Evolutionary conservation across 2,329 filamentous ascomycete genomes (phyloP).

Genomic region (Fusarium heterosporum): DNA sequence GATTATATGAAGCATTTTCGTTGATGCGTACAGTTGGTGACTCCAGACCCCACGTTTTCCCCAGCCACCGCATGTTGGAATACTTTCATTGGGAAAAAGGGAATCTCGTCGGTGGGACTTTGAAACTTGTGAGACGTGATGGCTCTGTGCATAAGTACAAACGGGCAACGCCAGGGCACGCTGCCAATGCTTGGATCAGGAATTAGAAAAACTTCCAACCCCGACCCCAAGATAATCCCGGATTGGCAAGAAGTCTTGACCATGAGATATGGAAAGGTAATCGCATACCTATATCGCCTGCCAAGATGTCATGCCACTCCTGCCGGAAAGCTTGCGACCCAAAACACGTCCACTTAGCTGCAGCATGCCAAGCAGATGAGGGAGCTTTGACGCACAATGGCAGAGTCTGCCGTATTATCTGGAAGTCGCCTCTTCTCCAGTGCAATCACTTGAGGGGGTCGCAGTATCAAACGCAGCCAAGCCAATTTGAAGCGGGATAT

Average conservation of each 20-base stretch:
- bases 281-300: background rate
- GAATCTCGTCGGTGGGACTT: background rate
- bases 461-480: conserved; percentile 3
- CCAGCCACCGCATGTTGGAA: background rate
- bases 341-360: conserved; percentile 2
- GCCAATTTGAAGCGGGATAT: background rate
- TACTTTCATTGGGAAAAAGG: background rate
- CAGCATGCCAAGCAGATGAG: conserved; percentile 14
- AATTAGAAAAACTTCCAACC: background rate
- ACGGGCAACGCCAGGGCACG: too few species aligned
- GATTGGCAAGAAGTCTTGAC: too few species aligned
- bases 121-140: background rate
- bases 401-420: background rate
- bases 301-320: conserved; percentile 8
- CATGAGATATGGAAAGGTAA: background rate
- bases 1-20: background rate
- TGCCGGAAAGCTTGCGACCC: background rate
- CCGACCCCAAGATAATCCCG: background rate
- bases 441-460: background rate
- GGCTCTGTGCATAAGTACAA: too few species aligned
- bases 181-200: background rate
- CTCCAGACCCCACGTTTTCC: conserved; percentile 36
- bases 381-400: conserved; percentile 5
- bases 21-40: background rate
- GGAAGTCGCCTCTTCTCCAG: background rate